Evolutionary conservation across 495 filamentous ascomycete genomes (phyloP).

Genomic region (Pyronema omphalodes): DNA sequence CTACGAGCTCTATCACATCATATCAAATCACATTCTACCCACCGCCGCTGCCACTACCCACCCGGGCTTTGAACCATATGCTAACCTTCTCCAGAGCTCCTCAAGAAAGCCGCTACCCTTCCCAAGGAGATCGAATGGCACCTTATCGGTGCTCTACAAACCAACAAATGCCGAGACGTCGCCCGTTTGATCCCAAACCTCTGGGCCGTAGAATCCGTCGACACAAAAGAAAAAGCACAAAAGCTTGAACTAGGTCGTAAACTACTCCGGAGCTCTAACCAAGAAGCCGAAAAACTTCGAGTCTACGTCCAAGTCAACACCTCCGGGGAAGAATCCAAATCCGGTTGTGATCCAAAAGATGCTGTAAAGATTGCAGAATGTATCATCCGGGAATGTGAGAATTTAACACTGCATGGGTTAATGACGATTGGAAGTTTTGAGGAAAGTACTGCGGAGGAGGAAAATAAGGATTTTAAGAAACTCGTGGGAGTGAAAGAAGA

Average conservation of each 20-base stretch:
- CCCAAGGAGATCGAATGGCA: constrained; percentile 76
- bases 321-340: constrained; percentile 65
- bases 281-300: constrained; percentile 25
- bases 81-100: constrained; percentile 38
- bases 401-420: constrained; percentile 56
- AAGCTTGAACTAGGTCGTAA: constrained; percentile 42
- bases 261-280: constrained; percentile 41
- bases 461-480: constrained; percentile 76
- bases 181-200: constrained; percentile 70
- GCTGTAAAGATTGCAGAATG: constrained; percentile 44
- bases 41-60: not conserved
- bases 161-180: constrained; percentile 76
- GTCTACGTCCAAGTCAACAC: constrained; percentile 91
- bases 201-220: constrained; percentile 84
- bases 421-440: constrained; percentile 98
- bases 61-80: not conserved
- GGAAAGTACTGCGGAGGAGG: constrained; percentile 51
- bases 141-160: constrained; percentile 65
- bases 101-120: constrained; percentile 63
- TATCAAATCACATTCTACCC: no score
- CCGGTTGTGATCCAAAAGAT: constrained; percentile 51
- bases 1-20: not conserved
- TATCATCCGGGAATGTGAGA: constrained; percentile 49
- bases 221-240: constrained; percentile 67
- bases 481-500: constrained; percentile 52